Base-by-base conservation (phyloP, 257 asterid species). In the Nicotiana tomentosiformis region DNA sequence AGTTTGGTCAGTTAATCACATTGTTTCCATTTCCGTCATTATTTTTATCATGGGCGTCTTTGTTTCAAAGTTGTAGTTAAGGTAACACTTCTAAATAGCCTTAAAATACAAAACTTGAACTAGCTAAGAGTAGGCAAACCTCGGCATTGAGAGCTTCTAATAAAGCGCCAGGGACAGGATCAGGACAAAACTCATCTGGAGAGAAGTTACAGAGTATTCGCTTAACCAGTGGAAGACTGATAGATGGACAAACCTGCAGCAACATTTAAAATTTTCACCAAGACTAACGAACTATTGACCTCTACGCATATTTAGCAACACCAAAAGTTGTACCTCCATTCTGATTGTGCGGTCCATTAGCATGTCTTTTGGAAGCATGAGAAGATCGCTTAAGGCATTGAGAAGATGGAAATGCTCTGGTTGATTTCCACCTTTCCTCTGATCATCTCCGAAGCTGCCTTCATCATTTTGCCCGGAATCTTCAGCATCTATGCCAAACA, bases 291-390 rank as follows among this genome's bases (percentile, higher is more conserved):
- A 72, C 23, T 39, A 72, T 20, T 46, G 37, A 23, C 37, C 78
- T 43, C 60, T 46, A 46, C 39, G 20, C 57, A 11, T 43, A 46
- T 72, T 46, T 72, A 61, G 60, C 23, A 29, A 72, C 10, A 23
- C 37, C 58, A 23, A 46, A 72, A 30, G 77, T 66, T 83, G 82
- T 78, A 96, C 99, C 98, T 96, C 99, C 90, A 83, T 82, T 91
- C 98, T 93, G 85, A 96, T 84, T 26, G 93, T 68, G 69, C 90
- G 88, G 82, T 96, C 98, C 93, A 94, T 87, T 80, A 96, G 93
- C 98, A 94, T 86, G 86, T 96, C 99, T 87, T 96, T 96, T 10
- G 99, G 99, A 84, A 96, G 98, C 98, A 96, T 96, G 85, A 94
- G 91, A 88, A 96, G 97, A 88, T 93, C 99, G 83, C 98, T 92